Percentiles rank a stretch among this genome's conserved stretches.
Conservation (phyloP, 164 flowering plant genomes). For the Tetracentron sinense region DNA sequence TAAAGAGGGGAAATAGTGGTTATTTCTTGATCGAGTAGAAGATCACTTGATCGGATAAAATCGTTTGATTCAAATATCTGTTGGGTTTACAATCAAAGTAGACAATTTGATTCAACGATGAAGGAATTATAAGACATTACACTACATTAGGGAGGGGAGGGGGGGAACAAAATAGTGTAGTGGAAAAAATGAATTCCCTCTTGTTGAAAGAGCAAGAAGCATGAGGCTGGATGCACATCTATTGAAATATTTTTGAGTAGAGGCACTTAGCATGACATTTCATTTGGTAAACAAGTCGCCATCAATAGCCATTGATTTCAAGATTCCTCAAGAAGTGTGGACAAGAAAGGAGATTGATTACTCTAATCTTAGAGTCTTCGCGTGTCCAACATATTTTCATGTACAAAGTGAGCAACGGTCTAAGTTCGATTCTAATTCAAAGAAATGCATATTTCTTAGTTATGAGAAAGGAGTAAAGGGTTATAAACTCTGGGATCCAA, state of each 20-base stretch:
- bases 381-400: neutral
- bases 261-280: neutral
- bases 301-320: neutral
- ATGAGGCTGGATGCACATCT: too few relatives aligned
- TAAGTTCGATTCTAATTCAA: neutral
- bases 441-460: neutral
- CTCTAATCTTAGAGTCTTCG: neutral
- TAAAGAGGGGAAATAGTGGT: too few relatives aligned
- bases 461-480: conserved; percentile 5
- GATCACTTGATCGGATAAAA: too few relatives aligned
- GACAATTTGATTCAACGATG: too few relatives aligned
- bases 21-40: too few relatives aligned
- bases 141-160: too few relatives aligned
- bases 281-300: conserved; percentile 1
- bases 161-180: neutral
- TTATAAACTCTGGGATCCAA: neutral
- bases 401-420: neutral
- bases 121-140: too few relatives aligned
- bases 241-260: neutral
- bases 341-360: neutral
- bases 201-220: too few relatives aligned
- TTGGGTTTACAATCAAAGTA: too few relatives aligned
- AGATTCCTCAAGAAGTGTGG: neutral
- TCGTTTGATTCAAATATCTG: too few relatives aligned
- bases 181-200: too few relatives aligned